Conservation (phyloP, 1,139 yeast genomes). For the Yamadazyma oceani region DNA sequence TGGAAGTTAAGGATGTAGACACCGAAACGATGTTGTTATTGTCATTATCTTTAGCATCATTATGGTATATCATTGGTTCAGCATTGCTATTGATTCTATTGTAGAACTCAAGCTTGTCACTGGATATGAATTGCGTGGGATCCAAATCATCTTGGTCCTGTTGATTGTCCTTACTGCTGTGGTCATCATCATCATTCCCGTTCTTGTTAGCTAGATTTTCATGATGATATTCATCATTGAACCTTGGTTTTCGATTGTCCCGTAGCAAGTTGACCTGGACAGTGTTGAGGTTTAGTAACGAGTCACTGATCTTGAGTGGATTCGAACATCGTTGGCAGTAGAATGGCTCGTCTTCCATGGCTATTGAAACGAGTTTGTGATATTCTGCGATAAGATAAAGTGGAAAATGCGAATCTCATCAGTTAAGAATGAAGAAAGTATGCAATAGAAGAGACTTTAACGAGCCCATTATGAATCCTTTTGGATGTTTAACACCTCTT, state of each 20-base stretch:
- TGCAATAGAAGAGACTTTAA: too few relatives aligned
- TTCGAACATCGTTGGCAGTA: constrained; percentile 38
- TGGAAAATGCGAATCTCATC: background rate
- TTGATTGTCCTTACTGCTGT: constrained; percentile 13
- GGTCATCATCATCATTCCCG: constrained; percentile 1
- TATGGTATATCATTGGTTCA: constrained; percentile 21
- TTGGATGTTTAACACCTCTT: too few relatives aligned
- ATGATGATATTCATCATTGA: constrained; percentile 6
- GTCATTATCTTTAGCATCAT: constrained; percentile 19
- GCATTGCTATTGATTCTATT: constrained; percentile 17
- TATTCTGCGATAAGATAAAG: background rate
- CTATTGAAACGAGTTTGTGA: background rate
- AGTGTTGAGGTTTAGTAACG: constrained; percentile 29
- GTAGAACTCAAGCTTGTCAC: constrained; percentile 31
- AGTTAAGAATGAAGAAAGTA: too few relatives aligned
- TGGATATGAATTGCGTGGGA: constrained; percentile 33
- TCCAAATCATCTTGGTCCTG: constrained; percentile 20
- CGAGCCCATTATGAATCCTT: too few relatives aligned
- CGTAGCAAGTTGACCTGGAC: constrained; percentile 36
- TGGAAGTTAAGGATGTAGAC: constrained; percentile 21
- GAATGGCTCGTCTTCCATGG: constrained; percentile 8
- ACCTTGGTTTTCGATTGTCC: constrained; percentile 16
- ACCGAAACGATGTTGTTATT: constrained; percentile 19
- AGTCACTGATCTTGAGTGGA: constrained; percentile 29
- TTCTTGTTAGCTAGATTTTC: background rate